These are phyloP conservation scores for Sporobolomyces pararoseus DNA, from an alignment of 768 basidiomycete species.

Conservation along the genomic window DNA sequence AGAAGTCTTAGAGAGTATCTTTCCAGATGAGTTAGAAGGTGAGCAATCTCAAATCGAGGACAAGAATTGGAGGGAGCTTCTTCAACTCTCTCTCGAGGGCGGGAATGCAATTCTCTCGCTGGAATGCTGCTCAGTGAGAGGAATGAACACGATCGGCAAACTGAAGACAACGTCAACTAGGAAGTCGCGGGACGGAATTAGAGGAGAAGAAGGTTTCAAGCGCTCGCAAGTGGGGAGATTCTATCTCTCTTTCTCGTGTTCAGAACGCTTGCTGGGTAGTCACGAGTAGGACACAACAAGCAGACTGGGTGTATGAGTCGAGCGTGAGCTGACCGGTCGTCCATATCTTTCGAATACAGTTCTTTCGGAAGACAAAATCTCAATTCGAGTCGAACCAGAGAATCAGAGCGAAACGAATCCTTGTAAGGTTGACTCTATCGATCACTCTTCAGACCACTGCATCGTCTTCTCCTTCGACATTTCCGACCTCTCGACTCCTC, in stretches of 20 bases:
- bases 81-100: not conserved
- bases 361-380: constrained; percentile 72
- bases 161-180: no score
- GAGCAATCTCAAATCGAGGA: constrained; percentile 48
- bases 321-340: not conserved
- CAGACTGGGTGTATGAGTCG: not conserved
- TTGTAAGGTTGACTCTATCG: constrained; percentile 53
- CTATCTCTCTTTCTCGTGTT: not conserved
- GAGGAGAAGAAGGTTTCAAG: no score
- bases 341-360: constrained; percentile 56
- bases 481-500: constrained; percentile 4
- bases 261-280: no score
- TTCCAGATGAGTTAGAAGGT: constrained; percentile 89
- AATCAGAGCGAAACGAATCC: constrained; percentile 63
- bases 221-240: not conserved
- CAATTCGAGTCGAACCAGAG: constrained; percentile 85
- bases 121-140: no score
- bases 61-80: not conserved
- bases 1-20: constrained; percentile 91
- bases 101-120: not conserved
- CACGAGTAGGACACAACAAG: no score
- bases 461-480: not conserved
- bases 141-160: no score
- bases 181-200: no score
- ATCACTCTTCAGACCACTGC: constrained; percentile 37